These are phyloP conservation scores for Coemansia sp. DNA, from an alignment of 192 early-diverging fungal genomes.

Conservation along the genomic window DNA sequence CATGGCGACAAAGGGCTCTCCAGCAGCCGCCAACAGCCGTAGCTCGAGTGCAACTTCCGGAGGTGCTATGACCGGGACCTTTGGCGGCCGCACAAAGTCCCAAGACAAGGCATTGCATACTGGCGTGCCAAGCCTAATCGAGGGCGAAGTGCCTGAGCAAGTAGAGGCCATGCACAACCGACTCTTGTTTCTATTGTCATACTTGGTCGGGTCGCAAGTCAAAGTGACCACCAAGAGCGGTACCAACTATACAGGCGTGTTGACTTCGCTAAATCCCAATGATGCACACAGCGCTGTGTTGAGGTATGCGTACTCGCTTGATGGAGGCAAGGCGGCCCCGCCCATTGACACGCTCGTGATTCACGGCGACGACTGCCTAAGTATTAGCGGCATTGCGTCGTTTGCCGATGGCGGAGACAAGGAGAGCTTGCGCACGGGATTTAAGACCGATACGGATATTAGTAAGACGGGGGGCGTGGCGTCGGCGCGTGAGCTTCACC, in stretches of 20 bases:
- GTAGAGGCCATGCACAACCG: conserved; percentile 44
- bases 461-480: conserved; percentile 58
- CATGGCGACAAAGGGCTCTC: conserved; percentile 1
- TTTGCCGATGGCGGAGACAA: conserved; percentile 9
- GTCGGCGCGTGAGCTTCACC: conserved; percentile 78
- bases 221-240: conserved; percentile 18
- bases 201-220: conserved; percentile 40
- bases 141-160: conserved; percentile 39
- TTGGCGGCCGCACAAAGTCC: neutral
- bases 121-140: conserved; percentile 15
- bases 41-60: conserved; percentile 12
- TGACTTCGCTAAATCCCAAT: conserved; percentile 47
- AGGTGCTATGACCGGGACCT: neutral
- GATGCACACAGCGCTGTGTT: conserved; percentile 49
- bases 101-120: conserved; percentile 1
- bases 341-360: conserved; percentile 42
- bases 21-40: conserved; percentile 5
- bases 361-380: conserved; percentile 32
- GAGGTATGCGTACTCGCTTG: conserved; percentile 33
- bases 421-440: conserved; percentile 27
- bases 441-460: conserved; percentile 91
- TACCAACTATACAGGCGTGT: conserved; percentile 21
- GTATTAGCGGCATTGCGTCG: conserved; percentile 23
- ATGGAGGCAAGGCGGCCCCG: conserved; percentile 12
- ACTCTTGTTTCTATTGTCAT: conserved; percentile 37